phyloP scores from a whole-genome alignment of 108 stramenopile genomes.

The Cyclotella atomus region DNA sequence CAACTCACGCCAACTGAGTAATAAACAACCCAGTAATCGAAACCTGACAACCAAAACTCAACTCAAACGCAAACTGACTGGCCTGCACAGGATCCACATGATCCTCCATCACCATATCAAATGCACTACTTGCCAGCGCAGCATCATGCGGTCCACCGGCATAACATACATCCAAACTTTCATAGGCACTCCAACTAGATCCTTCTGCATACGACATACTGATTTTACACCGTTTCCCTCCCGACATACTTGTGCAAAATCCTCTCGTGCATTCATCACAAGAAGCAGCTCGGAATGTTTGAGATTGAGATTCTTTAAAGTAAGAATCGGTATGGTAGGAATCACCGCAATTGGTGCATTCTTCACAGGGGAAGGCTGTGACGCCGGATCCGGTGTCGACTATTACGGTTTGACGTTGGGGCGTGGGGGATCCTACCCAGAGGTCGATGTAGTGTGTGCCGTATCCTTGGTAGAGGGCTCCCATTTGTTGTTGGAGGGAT shows the following conservation, averaged over 20 bases:
- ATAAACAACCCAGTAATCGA: constrained; percentile 91
- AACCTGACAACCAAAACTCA: constrained; percentile 95
- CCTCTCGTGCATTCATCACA: constrained; percentile 44
- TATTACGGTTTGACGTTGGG: constrained; percentile 97
- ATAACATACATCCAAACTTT: constrained; percentile 70
- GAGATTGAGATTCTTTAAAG: constrained; percentile 17
- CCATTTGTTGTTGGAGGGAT: constrained; percentile 51
- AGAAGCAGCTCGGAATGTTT: constrained; percentile 28
- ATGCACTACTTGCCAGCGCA: constrained; percentile 12
- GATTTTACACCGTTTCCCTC: constrained; percentile 48
- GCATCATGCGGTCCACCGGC: constrained; percentile 71
- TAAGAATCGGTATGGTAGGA: constrained; percentile 68
- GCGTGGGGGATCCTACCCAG: constrained; percentile 91
- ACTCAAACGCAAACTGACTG: constrained; percentile 56
- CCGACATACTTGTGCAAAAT: constrained; percentile 25
- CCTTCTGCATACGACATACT: constrained; percentile 79
- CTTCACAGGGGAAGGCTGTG: constrained; percentile 95
- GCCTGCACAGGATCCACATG: constrained; percentile 67
- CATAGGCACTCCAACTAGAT: constrained; percentile 75
- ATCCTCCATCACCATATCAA: constrained; percentile 12
- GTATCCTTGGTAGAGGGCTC: constrained; percentile 71
- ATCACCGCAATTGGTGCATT: constrained; percentile 83
- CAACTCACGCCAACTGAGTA: constrained; percentile 96
- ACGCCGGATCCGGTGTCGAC: constrained; percentile 93
- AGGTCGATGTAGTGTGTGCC: constrained; percentile 95